phyloP scores from a whole-genome alignment of 805 yeast species.

The Starmerella etchellsii region DNA sequence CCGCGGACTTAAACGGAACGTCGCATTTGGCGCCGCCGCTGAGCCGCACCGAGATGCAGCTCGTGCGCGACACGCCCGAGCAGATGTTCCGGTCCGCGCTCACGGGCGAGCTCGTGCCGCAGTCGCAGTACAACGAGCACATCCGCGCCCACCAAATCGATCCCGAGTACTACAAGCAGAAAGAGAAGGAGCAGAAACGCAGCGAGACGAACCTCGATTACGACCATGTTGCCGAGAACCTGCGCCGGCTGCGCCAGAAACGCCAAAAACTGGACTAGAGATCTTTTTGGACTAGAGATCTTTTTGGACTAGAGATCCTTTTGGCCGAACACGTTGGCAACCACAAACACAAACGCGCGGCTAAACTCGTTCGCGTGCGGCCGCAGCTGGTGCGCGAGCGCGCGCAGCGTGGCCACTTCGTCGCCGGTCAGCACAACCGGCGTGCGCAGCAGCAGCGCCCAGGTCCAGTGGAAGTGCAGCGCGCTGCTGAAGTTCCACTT shows the following conservation, averaged over 20 bases:
- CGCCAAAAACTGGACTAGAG: constrained; percentile 1
- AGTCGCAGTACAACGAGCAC: constrained; percentile 52
- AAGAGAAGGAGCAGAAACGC: constrained; percentile 28
- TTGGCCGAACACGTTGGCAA: constrained; percentile 19
- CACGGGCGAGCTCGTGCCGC: constrained; percentile 59
- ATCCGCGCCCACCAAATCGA: constrained; percentile 57
- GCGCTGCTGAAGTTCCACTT: constrained; percentile 32
- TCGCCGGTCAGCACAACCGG: constrained; percentile 30
- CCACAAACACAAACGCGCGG: constrained; percentile 13
- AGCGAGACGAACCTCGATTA: constrained; percentile 27
- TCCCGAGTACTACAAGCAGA: constrained; percentile 63
- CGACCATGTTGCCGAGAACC: constrained; percentile 28
- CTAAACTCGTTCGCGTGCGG: not conserved
- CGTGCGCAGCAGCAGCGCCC: constrained; percentile 29
- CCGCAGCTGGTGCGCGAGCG: constrained; percentile 24
- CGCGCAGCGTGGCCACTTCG: constrained; percentile 33
- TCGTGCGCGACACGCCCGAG: constrained; percentile 18
- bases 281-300: not conserved
- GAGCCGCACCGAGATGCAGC: constrained; percentile 4
- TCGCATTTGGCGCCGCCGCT: constrained; percentile 34
- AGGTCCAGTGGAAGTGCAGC: constrained; percentile 30
- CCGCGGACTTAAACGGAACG: constrained; percentile 22
- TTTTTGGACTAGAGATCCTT: constrained; percentile 8
- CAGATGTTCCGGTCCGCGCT: constrained; percentile 59
- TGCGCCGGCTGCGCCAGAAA: constrained; percentile 23